These are phyloP conservation scores for Aspergillus transmontanensis DNA, from an alignment of 2,329 filamentous ascomycete genomes.

Conservation along the genomic window DNA sequence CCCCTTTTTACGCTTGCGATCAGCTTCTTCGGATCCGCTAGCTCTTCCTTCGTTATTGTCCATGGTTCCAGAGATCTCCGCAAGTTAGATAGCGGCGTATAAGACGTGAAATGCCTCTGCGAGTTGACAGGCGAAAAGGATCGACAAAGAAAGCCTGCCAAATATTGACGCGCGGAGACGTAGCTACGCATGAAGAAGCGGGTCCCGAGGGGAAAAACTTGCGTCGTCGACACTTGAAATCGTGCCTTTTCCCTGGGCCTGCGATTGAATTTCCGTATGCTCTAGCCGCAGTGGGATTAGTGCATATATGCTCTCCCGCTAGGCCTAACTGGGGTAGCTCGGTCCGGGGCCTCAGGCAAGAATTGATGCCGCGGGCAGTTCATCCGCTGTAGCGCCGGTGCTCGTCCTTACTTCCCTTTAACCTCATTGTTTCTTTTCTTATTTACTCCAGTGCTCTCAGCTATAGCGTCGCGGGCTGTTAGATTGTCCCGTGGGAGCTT, in stretches of 20 bases:
- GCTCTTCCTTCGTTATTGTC: slow-evolving; percentile 37
- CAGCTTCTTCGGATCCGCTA: slow-evolving; percentile 32
- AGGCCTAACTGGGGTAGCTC: neutral
- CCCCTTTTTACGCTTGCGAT: slow-evolving; percentile 59
- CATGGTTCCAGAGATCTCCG: slow-evolving; percentile 25
- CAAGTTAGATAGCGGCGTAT: neutral
- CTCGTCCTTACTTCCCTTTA: neutral
- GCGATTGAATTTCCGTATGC: neutral
- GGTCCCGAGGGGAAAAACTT: neutral
- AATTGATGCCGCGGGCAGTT: neutral
- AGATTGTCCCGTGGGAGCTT: neutral
- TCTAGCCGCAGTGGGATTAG: neutral
- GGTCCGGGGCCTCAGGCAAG: neutral
- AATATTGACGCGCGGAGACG: slow-evolving; percentile 7
- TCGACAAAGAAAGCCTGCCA: neutral
- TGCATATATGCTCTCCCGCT: neutral
- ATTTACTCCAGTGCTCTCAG: neutral
- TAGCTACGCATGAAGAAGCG: slow-evolving; percentile 10
- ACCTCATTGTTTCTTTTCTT: neutral
- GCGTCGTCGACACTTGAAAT: neutral
- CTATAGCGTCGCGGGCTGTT: neutral
- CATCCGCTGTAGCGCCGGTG: neutral
- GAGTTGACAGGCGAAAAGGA: neutral
- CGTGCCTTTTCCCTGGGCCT: neutral
- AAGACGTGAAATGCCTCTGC: neutral